Evolutionary conservation across 2,329 filamentous ascomycete genomes (phyloP), one percentile per base, ranked within the genome.

Genomic region (Colletotrichum higginsianum): DNA sequence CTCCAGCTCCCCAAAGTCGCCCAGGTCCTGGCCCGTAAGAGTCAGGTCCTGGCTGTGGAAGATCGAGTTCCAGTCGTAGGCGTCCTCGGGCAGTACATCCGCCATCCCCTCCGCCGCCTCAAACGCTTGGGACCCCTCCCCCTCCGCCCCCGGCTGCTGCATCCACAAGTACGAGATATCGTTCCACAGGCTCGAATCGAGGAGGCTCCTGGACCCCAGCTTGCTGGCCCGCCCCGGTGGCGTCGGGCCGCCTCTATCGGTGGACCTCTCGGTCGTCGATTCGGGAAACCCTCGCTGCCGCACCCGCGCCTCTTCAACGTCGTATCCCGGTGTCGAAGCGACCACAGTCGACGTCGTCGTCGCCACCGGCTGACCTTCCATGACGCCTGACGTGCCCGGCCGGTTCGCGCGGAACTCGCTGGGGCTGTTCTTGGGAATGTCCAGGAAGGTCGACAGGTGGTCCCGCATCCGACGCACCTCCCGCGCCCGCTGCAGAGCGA

Each of bases 401-500:
- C 49, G 60, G n/a, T 52, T 8, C 1, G 53, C 15, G 1, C 66
- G 50, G 26, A 44, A 42, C 9, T 66, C 61, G n/a, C 61, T 69
- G 2, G 62, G 67, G 47, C 61, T 66, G 47, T 66, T 70, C 38
- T 70, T 70, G 3, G 67, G 67, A 11, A 71, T 67, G 35, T 71
- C 56, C 42, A 67, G 16, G 9, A 67, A 67, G 9, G 56, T 57
- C 3, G 67, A 61, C 16, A 71, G 50, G n/a, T 61, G 67, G 38
- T 71, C 63, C 1, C 67, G 46, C 67, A 71, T 67, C 6, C 63
- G 63, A 16, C 67, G 49, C 13, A 67, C 67, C 16, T 71, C 67
- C 15, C 44, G 56, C 21, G 67, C 67, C 12, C 67, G 16, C 16
- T 71, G 67, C 6, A 67, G 38, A 1, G 77, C 77, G 49, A 78